Base-by-base conservation (phyloP, 2,329 filamentous ascomycete genomes). In the Pleurostoma richardsiae region DNA sequence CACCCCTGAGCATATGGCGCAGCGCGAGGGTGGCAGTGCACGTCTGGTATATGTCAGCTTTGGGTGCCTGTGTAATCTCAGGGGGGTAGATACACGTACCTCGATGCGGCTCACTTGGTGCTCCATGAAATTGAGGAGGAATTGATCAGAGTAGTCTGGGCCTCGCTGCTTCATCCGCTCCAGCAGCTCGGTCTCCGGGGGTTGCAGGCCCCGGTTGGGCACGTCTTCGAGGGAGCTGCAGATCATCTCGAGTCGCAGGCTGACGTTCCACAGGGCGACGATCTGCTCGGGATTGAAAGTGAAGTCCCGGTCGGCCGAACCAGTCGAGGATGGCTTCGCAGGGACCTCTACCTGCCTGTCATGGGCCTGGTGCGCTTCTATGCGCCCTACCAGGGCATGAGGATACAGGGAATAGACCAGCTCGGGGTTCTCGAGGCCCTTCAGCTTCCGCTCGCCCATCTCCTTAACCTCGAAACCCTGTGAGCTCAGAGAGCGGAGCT, bases 401-500 rank as follows among this genome's bases (percentile, higher is more conserved):
- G 94, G 92, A 63, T 96, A 99, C 64, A 99, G 87, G 49, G 95
- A 84, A 68, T 96, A 97, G 56, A 99, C 86, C 50, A 90, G 86
- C 65, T 99, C 94, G 0, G 94, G 92, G 61, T 99, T 99, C 67
- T 99, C 94, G 10, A 99, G 82, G 30, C 94, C 94, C 69, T 99
- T 99, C 47, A 99, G 77, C 61, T 96, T 96, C 55, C 86, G 86
- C 67, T 97, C 91, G 42, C 94, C 94, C 64, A 68, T 86, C 59
- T 96, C 91, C 67, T 96, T 96, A 61, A 97, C 90, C 63, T 96
- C 90, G 60, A 97, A 99, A 6, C 94, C 94, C 67, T 95, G 90
- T 42, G 85, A 90, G 56, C 85, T 94, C 29, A 99, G 77, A 29
- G 88, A 87, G 43, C 90, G 83, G 26, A 99, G 74, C 66, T 99